Evolutionary conservation across 2,329 filamentous ascomycete species (phyloP).

Genomic region (Colletotrichum kahawae): DNA sequence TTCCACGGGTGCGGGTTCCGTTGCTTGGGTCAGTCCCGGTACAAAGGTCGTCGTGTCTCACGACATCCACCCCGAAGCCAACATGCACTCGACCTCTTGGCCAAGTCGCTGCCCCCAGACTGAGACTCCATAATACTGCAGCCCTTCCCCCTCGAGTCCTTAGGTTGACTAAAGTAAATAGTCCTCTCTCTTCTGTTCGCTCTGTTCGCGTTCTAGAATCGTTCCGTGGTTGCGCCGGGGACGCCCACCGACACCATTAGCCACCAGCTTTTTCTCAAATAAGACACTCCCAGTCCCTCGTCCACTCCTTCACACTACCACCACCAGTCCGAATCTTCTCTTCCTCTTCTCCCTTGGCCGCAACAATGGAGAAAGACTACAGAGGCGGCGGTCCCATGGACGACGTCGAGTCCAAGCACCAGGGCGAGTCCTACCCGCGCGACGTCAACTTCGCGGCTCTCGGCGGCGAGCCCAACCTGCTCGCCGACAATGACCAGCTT

Average conservation of each 20-base stretch:
- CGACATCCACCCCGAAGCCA: not conserved
- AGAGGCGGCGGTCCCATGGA: conserved; percentile 13
- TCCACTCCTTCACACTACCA: not conserved
- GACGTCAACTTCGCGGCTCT: conserved; percentile 28
- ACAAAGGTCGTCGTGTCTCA: not conserved
- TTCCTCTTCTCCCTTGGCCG: not conserved
- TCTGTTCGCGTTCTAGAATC: conserved; percentile 6
- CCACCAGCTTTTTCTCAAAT: not conserved
- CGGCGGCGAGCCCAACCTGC: conserved; percentile 35
- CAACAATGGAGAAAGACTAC: conserved; percentile 16
- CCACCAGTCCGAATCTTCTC: not conserved
- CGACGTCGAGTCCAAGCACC: conserved; percentile 25
- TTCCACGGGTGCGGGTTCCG: not conserved
- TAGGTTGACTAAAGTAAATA: not conserved
- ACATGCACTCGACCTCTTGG: not conserved
- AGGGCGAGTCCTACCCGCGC: conserved; percentile 23
- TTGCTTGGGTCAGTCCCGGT: not conserved
- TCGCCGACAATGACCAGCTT: conserved; percentile 48
- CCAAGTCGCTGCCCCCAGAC: not conserved
- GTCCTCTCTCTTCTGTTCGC: not conserved
- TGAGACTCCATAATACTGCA: conserved; percentile 12
- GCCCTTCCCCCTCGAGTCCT: not conserved
- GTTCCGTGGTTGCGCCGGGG: conserved; percentile 13
- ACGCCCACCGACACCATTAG: not conserved
- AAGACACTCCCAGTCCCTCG: not conserved